Evolutionary conservation across 106 monocot species (phyloP), one percentile per base, ranked within the genome.

Genomic region (Allium sativum): DNA sequence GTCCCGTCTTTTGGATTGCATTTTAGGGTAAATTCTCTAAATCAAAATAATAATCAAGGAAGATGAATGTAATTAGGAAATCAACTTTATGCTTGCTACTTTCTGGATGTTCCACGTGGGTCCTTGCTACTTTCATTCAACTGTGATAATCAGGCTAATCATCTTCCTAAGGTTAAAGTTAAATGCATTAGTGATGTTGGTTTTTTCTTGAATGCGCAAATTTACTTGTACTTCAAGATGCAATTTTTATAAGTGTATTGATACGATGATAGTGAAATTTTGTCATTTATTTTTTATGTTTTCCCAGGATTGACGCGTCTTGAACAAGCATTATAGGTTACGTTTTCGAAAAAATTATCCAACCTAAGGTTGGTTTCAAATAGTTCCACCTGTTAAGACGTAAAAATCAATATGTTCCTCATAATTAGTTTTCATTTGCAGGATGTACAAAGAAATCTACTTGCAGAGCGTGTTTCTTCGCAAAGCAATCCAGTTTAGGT

Each of bases 101-200:
- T 59, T 90, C 95, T 44, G 95, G 95, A 53, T 96, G 90, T 74
- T 96, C 95, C 8, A 90, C 95, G 1, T 90, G 95, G 40, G 95
- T 90, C 6, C 75, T 96, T 14, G 83, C 95, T 12, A 79, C 84
- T 9, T 87, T 96, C 50, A 60, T 87, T 46, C 95, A 96, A n/a
- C 59, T 96, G 90, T 45, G 87, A 90, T 64, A 72, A 79, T 52
- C 75, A 90, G 22, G 65, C 70, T 56, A 57, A 57, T 6, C 67
- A 48, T 56, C 63, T 91, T 0, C 79, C 84, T 0, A 44, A 58
- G 1, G 61, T 70, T 12, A 73, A 51, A 1, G 68, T 96, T 12
- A 96, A 96, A 76, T 96, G 95, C 73, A 63, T 96, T 68, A 90
- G 90, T 51, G 95, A 96, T 68, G 95, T 84, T 0, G 95, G 95